These are phyloP conservation scores for Xylaria hypoxylon DNA, from an alignment of 2,329 filamentous ascomycete species.

Conservation along the genomic window DNA sequence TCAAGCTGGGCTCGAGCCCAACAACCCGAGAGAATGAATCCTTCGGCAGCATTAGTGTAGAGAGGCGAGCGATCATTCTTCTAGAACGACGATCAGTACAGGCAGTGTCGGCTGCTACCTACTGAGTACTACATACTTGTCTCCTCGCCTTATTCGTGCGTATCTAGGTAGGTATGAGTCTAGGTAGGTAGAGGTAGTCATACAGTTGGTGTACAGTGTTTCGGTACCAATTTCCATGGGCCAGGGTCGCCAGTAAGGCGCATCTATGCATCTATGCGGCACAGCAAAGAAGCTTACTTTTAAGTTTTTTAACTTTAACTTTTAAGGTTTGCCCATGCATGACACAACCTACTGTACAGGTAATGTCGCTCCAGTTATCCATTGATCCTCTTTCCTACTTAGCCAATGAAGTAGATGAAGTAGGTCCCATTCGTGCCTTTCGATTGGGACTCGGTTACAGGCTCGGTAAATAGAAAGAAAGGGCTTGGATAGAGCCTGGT, in stretches of 20 bases:
- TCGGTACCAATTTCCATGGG: not conserved
- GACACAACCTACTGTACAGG: not conserved
- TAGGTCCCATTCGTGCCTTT: conserved; percentile 8
- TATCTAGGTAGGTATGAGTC: not conserved
- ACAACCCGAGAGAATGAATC: conserved; percentile 13
- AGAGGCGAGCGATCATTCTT: conserved; percentile 11
- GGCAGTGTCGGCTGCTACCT: conserved; percentile 1
- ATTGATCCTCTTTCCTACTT: not conserved
- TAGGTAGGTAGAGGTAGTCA: no score
- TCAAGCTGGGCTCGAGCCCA: conserved; percentile 9
- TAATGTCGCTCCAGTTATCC: not conserved
- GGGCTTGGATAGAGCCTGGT: not conserved
- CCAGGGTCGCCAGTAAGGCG: not conserved
- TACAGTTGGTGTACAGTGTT: not conserved
- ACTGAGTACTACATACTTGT: conserved; percentile 17
- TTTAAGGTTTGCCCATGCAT: conserved; percentile 26
- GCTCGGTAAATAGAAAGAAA: not conserved
- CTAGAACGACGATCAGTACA: conserved; percentile 20
- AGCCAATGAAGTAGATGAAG: not conserved
- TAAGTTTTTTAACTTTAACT: no score
- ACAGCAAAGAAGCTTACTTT: conserved; percentile 39
- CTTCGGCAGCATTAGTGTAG: conserved; percentile 25
- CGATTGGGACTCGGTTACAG: conserved; percentile 16
- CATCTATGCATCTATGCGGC: conserved; percentile 19
- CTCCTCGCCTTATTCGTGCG: not conserved